phyloP scores from a whole-genome alignment of 768 basidiomycete species.

The Clitopilus passeckerianus region DNA sequence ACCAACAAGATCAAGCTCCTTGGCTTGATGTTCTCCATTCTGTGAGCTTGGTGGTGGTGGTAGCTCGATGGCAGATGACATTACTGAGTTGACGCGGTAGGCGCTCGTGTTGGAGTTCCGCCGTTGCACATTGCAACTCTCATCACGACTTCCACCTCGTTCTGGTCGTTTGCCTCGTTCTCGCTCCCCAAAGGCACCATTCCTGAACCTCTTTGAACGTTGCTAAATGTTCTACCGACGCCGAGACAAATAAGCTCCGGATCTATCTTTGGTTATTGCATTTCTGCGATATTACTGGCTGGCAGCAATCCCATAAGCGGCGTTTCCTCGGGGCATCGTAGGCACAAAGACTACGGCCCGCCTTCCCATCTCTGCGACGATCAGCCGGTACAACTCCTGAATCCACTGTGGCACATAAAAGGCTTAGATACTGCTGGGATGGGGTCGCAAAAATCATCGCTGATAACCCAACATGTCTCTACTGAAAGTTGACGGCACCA shows the following conservation, averaged over 20 bases:
- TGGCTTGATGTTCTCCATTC: background rate
- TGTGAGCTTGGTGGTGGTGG: background rate
- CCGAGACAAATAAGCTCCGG: background rate
- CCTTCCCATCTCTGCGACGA: constrained; percentile 2
- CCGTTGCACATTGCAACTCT: background rate
- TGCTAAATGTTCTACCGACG: background rate
- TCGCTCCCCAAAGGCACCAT: background rate
- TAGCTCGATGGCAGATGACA: background rate
- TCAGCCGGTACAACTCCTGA: constrained; percentile 6
- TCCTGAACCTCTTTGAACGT: too few relatives aligned
- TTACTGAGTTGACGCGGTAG: background rate
- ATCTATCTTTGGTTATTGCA: background rate
- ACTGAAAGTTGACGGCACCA: constrained; percentile 53
- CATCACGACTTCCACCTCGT: background rate
- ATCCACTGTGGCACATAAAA: constrained; percentile 5
- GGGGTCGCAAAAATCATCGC: background rate
- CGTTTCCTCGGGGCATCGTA: background rate
- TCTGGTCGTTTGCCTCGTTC: background rate
- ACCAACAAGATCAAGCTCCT: constrained; percentile 45
- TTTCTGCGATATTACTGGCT: too few relatives aligned
- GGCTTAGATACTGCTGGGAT: background rate
- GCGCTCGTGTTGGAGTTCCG: background rate
- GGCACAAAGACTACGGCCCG: background rate
- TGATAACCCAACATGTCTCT: constrained; percentile 37
- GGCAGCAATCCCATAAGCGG: background rate